phyloP scores from a whole-genome alignment of 2,329 filamentous ascomycete genomes.

The Ophiostoma angusticollis region DNA sequence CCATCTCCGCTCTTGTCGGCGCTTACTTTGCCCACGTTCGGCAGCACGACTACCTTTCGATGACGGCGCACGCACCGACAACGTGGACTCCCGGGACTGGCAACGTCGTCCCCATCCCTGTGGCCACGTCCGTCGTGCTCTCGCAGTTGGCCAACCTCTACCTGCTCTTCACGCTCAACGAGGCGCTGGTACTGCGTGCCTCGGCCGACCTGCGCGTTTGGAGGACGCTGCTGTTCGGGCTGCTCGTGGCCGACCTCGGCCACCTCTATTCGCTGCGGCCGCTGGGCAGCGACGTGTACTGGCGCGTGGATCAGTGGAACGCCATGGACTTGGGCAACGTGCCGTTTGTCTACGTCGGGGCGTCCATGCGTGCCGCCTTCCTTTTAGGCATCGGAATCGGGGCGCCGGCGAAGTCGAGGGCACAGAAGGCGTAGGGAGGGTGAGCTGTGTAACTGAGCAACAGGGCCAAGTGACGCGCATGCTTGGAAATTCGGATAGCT shows the following conservation, averaged over 20 bases:
- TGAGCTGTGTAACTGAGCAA: no score
- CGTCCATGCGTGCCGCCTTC: slow-evolving; percentile 45
- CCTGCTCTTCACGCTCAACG: slow-evolving; percentile 62
- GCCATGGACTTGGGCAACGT: slow-evolving; percentile 56
- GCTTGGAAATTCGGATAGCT: no score
- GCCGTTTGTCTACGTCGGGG: slow-evolving; percentile 56
- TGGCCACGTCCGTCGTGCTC: slow-evolving; percentile 54
- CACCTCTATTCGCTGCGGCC: slow-evolving; percentile 55
- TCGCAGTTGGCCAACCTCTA: slow-evolving; percentile 70
- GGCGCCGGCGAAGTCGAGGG: not conserved
- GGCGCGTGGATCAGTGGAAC: slow-evolving; percentile 50
- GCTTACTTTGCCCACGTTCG: slow-evolving; percentile 39
- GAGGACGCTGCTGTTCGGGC: slow-evolving; percentile 50
- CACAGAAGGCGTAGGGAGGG: not conserved
- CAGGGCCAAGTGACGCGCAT: no score
- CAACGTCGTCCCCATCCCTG: slow-evolving; percentile 35
- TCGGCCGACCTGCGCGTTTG: slow-evolving; percentile 58
- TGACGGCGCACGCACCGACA: slow-evolving; percentile 53
- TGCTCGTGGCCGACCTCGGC: slow-evolving; percentile 64
- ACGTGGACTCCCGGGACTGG: slow-evolving; percentile 30
- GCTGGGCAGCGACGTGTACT: slow-evolving; percentile 51
- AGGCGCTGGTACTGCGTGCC: slow-evolving; percentile 59
- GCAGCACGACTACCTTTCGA: slow-evolving; percentile 44
- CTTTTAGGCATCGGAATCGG: slow-evolving; percentile 42
- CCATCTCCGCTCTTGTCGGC: slow-evolving; percentile 38